Evolutionary conservation across 352 stramenopile species (phyloP).

Genomic region (Pythium chondricola): DNA sequence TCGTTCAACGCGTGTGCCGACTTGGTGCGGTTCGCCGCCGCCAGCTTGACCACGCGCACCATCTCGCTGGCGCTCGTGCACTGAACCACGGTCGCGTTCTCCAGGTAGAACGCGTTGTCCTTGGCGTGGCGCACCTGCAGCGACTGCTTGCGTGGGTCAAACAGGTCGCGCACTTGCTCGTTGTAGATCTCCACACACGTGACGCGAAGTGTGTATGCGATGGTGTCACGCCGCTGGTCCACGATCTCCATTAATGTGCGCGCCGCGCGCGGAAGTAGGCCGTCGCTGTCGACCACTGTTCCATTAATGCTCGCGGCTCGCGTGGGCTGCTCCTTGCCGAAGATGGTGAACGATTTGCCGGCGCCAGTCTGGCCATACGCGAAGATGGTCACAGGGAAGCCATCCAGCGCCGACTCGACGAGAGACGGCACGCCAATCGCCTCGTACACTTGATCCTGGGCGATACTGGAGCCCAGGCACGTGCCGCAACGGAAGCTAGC

Average conservation of each 20-base stretch:
- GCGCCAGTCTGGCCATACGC: slow-evolving; percentile 69
- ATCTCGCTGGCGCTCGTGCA: slow-evolving; percentile 52
- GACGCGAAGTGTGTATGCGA: slow-evolving; percentile 57
- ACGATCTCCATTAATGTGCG: slow-evolving; percentile 49
- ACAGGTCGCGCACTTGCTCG: slow-evolving; percentile 58
- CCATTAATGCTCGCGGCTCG: slow-evolving; percentile 13
- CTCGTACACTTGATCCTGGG: slow-evolving; percentile 53
- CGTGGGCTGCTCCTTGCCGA: slow-evolving; percentile 35
- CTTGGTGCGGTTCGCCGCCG: slow-evolving; percentile 52
- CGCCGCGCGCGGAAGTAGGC: slow-evolving; percentile 45
- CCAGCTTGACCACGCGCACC: slow-evolving; percentile 52
- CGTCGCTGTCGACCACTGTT: slow-evolving; percentile 18
- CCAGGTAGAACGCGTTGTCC: slow-evolving; percentile 60
- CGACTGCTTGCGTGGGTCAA: slow-evolving; percentile 52
- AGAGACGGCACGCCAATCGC: slow-evolving; percentile 35
- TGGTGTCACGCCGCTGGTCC: slow-evolving; percentile 22
- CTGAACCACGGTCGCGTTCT: slow-evolving; percentile 65
- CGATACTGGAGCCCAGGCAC: slow-evolving; percentile 30
- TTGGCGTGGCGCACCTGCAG: slow-evolving; percentile 52
- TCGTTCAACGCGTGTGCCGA: slow-evolving; percentile 69
- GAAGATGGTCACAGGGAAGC: slow-evolving; percentile 69
- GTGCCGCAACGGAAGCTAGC: slow-evolving; percentile 63
- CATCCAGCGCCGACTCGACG: slow-evolving; percentile 44
- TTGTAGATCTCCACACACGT: slow-evolving; percentile 81
- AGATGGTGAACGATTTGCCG: slow-evolving; percentile 74